Evolutionary conservation across 306 rosid species (phyloP).

Genomic region (Cucumis melo): DNA sequence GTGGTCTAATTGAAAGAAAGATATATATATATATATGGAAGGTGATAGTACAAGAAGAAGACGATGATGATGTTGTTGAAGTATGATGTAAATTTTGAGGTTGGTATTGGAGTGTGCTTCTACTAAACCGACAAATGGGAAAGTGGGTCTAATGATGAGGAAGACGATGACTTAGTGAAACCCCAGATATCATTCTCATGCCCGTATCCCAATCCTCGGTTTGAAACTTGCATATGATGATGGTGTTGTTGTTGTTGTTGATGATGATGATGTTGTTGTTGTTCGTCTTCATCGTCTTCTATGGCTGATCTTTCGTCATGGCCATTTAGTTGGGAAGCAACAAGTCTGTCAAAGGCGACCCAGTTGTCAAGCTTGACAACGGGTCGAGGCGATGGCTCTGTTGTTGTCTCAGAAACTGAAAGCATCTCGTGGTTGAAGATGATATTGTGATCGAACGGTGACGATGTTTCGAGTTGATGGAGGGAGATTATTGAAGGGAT

Average conservation of each 20-base stretch:
- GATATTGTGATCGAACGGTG: conserved; percentile 7
- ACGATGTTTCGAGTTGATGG: neutral
- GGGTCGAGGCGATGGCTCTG: conserved; percentile 5
- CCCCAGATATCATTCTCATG: conserved; percentile 29
- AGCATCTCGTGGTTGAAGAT: conserved; percentile 21
- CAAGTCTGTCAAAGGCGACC: conserved; percentile 36
- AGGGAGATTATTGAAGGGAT: conserved; percentile 15
- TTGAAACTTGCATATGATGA: conserved; percentile 17
- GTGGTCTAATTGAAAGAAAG: neutral
- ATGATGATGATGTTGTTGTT: neutral
- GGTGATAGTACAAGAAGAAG: neutral
- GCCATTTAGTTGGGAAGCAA: conserved; percentile 46
- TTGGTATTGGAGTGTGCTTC: conserved; percentile 8
- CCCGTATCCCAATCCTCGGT: conserved; percentile 16
- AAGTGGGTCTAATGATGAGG: conserved; percentile 35
- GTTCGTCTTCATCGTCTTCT: neutral
- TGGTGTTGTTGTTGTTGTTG: neutral
- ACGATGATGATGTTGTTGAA: neutral
- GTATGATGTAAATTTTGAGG: neutral
- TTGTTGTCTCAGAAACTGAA: conserved; percentile 14
- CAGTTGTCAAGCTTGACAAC: conserved; percentile 18
- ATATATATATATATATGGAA: neutral
- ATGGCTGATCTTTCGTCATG: conserved; percentile 14
- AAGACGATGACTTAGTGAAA: conserved; percentile 25
- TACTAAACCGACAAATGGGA: conserved; percentile 44